phyloP scores from a whole-genome alignment of 495 filamentous ascomycete genomes.

The Daldinia vernicosa region DNA sequence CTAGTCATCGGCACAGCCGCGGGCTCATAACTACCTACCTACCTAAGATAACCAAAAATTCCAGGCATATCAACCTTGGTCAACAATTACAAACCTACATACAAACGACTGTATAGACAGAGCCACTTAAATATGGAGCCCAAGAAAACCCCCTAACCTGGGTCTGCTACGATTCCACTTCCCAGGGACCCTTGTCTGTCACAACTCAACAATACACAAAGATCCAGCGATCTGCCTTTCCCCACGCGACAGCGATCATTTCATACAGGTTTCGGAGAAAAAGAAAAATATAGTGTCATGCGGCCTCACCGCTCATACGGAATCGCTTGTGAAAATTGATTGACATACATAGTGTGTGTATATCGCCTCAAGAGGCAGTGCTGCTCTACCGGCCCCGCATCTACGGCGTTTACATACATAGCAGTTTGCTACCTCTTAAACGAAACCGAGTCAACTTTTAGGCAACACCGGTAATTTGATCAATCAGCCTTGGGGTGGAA shows the following conservation, averaged over 20 bases:
- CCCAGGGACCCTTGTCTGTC: not conserved
- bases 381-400: not conserved
- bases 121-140: not conserved
- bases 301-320: not conserved
- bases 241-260: conserved; percentile 8
- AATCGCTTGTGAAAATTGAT: not conserved
- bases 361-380: conserved; percentile 17
- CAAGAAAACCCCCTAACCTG: not conserved
- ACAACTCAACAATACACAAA: conserved; percentile 3
- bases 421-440: not conserved
- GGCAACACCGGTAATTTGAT: conserved; percentile 13
- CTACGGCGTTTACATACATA: conserved; percentile 9
- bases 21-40: not conserved
- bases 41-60: not conserved
- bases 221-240: conserved; percentile 12
- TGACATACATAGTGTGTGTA: not conserved
- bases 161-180: not conserved
- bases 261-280: conserved; percentile 1
- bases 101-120: not conserved
- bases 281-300: not conserved
- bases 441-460: not conserved
- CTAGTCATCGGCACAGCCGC: not conserved
- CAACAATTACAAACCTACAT: not conserved
- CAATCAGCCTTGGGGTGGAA: conserved; percentile 23
- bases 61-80: not conserved